phyloP scores from a whole-genome alignment of 2,329 filamentous ascomycete species.

The Alternaria ethzedia region DNA sequence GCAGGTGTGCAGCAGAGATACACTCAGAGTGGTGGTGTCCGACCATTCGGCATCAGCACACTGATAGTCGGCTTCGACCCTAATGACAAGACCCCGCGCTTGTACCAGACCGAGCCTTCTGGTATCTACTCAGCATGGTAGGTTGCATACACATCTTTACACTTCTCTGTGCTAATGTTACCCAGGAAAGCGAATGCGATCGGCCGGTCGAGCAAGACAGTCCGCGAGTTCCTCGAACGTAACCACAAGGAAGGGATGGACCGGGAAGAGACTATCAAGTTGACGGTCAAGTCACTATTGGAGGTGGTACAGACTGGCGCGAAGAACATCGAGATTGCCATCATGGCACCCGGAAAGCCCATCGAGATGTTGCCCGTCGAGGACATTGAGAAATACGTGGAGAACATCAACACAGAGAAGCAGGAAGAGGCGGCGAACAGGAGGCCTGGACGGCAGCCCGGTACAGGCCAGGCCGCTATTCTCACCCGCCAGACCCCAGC shows the following conservation, averaged over 20 bases:
- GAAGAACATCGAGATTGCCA: constrained; percentile 99
- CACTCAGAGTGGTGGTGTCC: constrained; percentile 96
- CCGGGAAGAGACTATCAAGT: constrained; percentile 90
- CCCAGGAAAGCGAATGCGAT: constrained; percentile 98
- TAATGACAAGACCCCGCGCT: constrained; percentile 82
- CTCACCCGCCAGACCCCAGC: constrained; percentile 66
- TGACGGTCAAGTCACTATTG: constrained; percentile 96
- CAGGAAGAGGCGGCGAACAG: constrained; percentile 98
- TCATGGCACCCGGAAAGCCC: constrained; percentile 91
- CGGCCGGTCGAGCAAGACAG: constrained; percentile 97
- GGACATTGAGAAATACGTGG: constrained; percentile 96
- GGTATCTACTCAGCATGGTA: constrained; percentile 99
- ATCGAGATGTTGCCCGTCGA: constrained; percentile 95
- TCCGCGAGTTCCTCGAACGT: constrained; percentile 96
- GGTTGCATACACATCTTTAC: constrained; percentile 37
- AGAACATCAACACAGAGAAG: constrained; percentile 99
- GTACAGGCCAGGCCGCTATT: constrained; percentile 73
- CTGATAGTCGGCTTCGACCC: constrained; percentile 98
- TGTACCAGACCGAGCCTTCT: constrained; percentile 99
- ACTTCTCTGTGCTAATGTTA: constrained; percentile 15
- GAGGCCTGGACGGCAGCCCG: constrained; percentile 70
- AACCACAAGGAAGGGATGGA: constrained; percentile 99
- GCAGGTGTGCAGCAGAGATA: constrained; percentile 98
- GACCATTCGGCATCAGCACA: constrained; percentile 98
- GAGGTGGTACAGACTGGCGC: constrained; percentile 98